phyloP scores from a whole-genome alignment of 441 rosid genomes.

The Eutrema salsugineum region DNA sequence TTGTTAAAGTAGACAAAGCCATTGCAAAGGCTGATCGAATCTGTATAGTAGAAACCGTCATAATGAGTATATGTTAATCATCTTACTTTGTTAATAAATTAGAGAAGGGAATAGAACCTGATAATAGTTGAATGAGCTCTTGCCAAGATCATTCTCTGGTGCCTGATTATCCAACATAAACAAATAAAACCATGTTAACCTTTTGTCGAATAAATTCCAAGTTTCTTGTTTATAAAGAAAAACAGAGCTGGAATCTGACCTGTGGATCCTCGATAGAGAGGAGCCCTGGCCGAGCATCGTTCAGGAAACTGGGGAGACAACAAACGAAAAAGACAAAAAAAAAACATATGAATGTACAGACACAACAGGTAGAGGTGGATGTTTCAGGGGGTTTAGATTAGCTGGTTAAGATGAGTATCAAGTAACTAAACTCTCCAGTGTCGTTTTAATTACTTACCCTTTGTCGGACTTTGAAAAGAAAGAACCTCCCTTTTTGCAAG shows the following conservation, averaged over 20 bases:
- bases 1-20: slow-evolving; percentile 78
- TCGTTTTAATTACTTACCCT: slow-evolving; percentile 49
- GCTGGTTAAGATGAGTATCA: neutral
- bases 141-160: slow-evolving; percentile 85
- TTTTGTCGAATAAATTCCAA: neutral
- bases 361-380: neutral
- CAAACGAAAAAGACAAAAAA: neutral
- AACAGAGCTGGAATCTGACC: slow-evolving; percentile 38
- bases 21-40: slow-evolving; percentile 81
- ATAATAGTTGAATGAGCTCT: slow-evolving; percentile 84
- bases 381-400: neutral
- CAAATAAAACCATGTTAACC: neutral
- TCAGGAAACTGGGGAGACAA: slow-evolving; percentile 53
- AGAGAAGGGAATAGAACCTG: slow-evolving; percentile 50
- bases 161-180: slow-evolving; percentile 42
- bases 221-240: neutral
- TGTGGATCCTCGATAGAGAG: slow-evolving; percentile 93
- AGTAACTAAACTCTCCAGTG: neutral
- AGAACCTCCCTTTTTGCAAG: slow-evolving; percentile 62
- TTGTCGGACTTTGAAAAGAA: slow-evolving; percentile 66
- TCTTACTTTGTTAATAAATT: neutral
- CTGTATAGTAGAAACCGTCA: slow-evolving; percentile 34
- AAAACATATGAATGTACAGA: neutral
- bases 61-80: neutral
- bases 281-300: slow-evolving; percentile 60